Base-by-base conservation (phyloP, 1,284 basidiomycete species). In the Clitocybe nebularis region DNA sequence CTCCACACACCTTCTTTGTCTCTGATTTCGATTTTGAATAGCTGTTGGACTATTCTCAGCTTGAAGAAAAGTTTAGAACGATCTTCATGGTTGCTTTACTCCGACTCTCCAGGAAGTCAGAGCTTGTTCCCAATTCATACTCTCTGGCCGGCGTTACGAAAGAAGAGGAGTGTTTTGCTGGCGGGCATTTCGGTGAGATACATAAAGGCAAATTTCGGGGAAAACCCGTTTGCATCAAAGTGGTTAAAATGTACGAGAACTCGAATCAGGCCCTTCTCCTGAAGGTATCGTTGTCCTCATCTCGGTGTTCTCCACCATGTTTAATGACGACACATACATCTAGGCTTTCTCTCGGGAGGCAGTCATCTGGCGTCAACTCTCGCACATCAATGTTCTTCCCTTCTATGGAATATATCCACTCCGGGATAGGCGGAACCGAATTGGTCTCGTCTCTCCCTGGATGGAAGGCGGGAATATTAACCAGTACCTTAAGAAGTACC, bases 361-460 rank as follows among this genome's bases (percentile, higher is more conserved):
- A 2, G 50, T 61, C 10, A 8, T 56, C 3, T 61, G 58, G 59
- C 46, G 52, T 17, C 57, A 60, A 13, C 36, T 60, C 6, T 53
- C 46, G 6, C 59, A 61, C 36, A 38, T 34, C 8, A 61, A 61
- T 39, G 24, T 61, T 9, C 44, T 61, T 4, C 59, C 57, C 9
- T 58, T 60, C 23, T 56, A 58, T 33, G 59, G 59, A 2, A 43
- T 57, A 13, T 55, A 51, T 43, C 48, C 41, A 23, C 28, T 54
- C 3, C 34, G 38, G 5, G 41, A 47, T 33, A 37, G 22, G 3
- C 41, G 41, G 16, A 22, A 41, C 3, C 43, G 55, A 13, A 40
- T 58, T 19, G 53, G 52, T 23, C 46, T 61, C 3, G 48, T 59
- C 4, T 59, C 60, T 0, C 56, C 54, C 3, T 60, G 58, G 60